Evolutionary conservation across 768 basidiomycete species (phyloP).

Genomic region (Kwoniella botswanensis): DNA sequence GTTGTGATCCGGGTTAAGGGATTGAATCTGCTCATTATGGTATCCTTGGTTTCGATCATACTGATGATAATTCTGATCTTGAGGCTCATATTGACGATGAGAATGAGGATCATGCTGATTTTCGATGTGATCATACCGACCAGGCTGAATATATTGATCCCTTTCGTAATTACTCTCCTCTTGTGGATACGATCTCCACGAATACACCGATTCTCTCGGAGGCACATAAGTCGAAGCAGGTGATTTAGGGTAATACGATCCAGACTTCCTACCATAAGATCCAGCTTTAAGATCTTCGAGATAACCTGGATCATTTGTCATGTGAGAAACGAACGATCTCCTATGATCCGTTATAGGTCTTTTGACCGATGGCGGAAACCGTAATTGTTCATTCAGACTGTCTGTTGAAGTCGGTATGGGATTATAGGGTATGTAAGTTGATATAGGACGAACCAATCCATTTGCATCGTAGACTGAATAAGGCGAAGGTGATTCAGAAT

Average conservation of each 20-base stretch:
- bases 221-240: constrained; percentile 1
- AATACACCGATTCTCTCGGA: not conserved
- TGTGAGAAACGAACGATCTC: constrained; percentile 3
- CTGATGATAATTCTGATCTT: not conserved
- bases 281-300: constrained; percentile 1
- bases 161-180: not conserved
- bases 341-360: not conserved
- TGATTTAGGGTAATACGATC: constrained; percentile 3
- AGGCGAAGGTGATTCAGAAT: not conserved
- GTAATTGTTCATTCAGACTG: not conserved
- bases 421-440: constrained; percentile 6
- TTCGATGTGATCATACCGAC: not conserved
- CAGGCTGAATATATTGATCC: not conserved
- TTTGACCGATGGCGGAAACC: not conserved
- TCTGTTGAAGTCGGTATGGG: not conserved
- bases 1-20: not conserved
- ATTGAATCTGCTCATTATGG: not conserved
- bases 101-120: not conserved
- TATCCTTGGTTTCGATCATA: not conserved
- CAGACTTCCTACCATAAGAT: not conserved
- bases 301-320: not conserved
- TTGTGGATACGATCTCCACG: not conserved
- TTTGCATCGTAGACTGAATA: not conserved
- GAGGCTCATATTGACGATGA: not conserved
- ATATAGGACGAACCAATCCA: not conserved